Evolutionary conservation across 257 asterid genomes (phyloP).

Genomic region (Ehretia macrophylla): DNA sequence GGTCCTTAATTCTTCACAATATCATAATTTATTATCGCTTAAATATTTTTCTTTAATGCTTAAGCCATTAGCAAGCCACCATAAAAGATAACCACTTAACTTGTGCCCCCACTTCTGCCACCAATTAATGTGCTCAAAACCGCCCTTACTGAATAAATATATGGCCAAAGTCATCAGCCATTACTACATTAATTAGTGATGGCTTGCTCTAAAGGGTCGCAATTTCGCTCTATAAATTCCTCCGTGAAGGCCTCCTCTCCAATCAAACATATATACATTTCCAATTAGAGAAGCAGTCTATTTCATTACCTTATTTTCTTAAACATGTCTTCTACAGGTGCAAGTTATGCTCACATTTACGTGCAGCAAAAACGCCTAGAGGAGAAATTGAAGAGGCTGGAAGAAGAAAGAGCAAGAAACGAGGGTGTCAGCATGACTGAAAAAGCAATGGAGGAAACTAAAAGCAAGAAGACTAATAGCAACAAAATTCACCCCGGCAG

Average conservation of each 20-base stretch:
- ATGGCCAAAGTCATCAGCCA: slow-evolving; percentile 12
- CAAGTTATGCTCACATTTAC: slow-evolving; percentile 34
- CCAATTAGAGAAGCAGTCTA: not conserved
- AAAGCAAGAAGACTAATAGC: slow-evolving; percentile 7
- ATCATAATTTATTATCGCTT: not conserved
- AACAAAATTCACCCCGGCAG: slow-evolving; percentile 38
- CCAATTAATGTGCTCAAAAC: slow-evolving; percentile 7
- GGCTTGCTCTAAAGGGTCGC: slow-evolving; percentile 7
- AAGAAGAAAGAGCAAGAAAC: slow-evolving; percentile 23
- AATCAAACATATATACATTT: slow-evolving; percentile 1
- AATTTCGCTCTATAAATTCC: slow-evolving; percentile 32
- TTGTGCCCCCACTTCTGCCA: slow-evolving; percentile 23
- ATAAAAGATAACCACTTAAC: slow-evolving; percentile 21
- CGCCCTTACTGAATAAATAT: slow-evolving; percentile 5
- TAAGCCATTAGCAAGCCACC: slow-evolving; percentile 15
- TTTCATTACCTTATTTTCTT: not conserved
- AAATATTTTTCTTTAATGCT: slow-evolving; percentile 13
- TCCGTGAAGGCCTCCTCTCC: not conserved
- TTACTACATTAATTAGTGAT: not conserved
- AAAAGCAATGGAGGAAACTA: slow-evolving; percentile 17
- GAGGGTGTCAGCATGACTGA: not conserved
- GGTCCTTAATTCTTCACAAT: not conserved
- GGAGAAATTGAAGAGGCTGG: slow-evolving; percentile 27
- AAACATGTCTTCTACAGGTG: slow-evolving; percentile 44
- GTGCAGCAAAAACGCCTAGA: slow-evolving; percentile 37